Conservation (phyloP, 192 early-diverging fungal species). For the Rhizophagus sp. region DNA sequence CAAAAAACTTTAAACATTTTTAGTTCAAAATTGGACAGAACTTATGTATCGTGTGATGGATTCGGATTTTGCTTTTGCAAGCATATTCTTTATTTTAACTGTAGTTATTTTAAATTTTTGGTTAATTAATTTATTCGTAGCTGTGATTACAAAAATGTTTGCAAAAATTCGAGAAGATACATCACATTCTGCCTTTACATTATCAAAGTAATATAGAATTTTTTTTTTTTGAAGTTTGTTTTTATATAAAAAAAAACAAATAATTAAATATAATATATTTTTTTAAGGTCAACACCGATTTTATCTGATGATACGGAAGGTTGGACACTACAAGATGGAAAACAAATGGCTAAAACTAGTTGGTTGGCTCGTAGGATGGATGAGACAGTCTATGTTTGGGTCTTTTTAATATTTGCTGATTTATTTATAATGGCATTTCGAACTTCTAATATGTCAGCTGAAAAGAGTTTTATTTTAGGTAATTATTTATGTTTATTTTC, state of each 20-base stretch:
- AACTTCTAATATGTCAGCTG: constrained; percentile 32
- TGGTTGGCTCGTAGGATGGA: constrained; percentile 28
- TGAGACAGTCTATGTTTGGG: constrained; percentile 40
- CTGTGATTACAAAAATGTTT: constrained; percentile 67
- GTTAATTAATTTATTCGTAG: constrained; percentile 66
- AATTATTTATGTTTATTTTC: not conserved
- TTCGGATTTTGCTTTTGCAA: constrained; percentile 50
- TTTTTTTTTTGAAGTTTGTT: not conserved
- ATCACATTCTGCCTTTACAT: constrained; percentile 58
- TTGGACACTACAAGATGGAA: constrained; percentile 24
- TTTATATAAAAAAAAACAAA: not conserved
- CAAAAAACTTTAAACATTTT: not conserved
- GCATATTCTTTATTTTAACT: constrained; percentile 56
- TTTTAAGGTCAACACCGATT: constrained; percentile 18
- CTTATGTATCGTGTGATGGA: constrained; percentile 63
- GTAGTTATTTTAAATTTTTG: constrained; percentile 65
- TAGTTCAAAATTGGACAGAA: constrained; percentile 63
- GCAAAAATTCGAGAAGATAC: constrained; percentile 63
- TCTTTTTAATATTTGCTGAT: constrained; percentile 47
- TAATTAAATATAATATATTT: not conserved
- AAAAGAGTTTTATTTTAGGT: not conserved
- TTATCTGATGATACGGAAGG: constrained; percentile 18
- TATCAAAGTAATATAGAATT: constrained; percentile 38
- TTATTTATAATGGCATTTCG: constrained; percentile 52
- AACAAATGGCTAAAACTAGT: not conserved